phyloP scores from a whole-genome alignment of 768 basidiomycete genomes.

The Suillus decipiens region DNA sequence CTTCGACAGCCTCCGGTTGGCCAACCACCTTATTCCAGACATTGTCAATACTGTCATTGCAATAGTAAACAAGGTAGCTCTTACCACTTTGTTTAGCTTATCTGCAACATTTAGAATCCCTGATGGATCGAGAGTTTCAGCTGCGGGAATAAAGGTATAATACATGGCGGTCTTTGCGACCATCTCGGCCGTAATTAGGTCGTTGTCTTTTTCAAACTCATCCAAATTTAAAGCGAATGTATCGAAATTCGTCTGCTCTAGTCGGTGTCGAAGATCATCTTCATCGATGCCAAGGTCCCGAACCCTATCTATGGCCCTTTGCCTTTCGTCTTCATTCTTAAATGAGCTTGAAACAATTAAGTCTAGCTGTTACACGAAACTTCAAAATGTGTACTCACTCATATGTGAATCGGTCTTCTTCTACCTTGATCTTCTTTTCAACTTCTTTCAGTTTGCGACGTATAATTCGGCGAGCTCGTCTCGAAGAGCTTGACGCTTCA shows the following conservation, averaged over 20 bases:
- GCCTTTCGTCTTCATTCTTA: neutral
- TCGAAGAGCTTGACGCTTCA: neutral
- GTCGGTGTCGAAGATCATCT: neutral
- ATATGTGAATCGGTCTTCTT: slow-evolving; percentile 4
- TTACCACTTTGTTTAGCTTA: slow-evolving; percentile 9
- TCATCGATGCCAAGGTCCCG: neutral
- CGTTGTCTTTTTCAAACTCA: neutral
- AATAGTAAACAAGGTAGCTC: neutral
- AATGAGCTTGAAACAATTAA: neutral
- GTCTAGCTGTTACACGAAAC: neutral
- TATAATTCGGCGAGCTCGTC: neutral
- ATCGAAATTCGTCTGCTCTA: neutral
- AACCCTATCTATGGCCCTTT: slow-evolving; percentile 4
- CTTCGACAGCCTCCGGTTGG: slow-evolving; percentile 45
- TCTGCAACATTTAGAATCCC: slow-evolving; percentile 4
- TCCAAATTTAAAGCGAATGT: neutral
- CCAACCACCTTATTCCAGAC: slow-evolving; percentile 12
- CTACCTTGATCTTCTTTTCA: slow-evolving; percentile 1
- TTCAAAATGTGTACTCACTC: neutral
- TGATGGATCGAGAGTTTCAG: slow-evolving; percentile 3
- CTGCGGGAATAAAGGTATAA: slow-evolving; percentile 13
- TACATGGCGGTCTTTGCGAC: slow-evolving; percentile 11
- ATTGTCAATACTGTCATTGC: neutral
- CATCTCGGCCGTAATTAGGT: slow-evolving; percentile 6
- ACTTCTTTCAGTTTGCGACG: slow-evolving; percentile 2